Base-by-base conservation (phyloP, 169 alveolate species). In the Plasmodium yoelii region DNA sequence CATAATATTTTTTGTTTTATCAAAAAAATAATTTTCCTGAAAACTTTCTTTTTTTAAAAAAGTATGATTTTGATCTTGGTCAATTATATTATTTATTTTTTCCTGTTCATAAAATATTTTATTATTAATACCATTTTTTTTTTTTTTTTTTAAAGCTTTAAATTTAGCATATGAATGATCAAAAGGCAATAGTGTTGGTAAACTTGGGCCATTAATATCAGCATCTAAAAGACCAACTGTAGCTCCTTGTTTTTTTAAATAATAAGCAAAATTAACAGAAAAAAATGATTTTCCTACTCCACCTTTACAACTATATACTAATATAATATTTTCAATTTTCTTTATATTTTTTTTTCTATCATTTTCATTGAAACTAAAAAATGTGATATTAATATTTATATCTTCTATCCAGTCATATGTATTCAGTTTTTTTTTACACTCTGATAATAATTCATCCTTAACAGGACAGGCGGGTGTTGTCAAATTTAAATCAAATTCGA, bases 281-380 rank as follows among this genome's bases (percentile, higher is more conserved):
- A 92, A 63, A 49, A 71, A 75, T 1, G 99, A 97, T 92, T 98
- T 98, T 13, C 99, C 99, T 2, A 98, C 99, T 51, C 99, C 99
- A 46, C 99, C 99, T 93, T 98, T 98, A 57, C 99, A 98, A 71
- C 98, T 94, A 15, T 97, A 95, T 2, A 98, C 96, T 69, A 98
- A 98, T n/a, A 97, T 95, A 56, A 97, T 96, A 57, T 97, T 95
- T 46, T 80, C 90, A 34, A 80, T 64, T 67, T 69, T 56, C 63
- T 64, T 82, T 7, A 49, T 60, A 18, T 26, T 69, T 5, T 63
- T 51, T 49, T 88, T 55, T 44, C 44, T 64, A 15, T 56, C 18
- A 51, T 73, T 10, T 65, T 67, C 47, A 53, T 65, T 51, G 2
- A 55, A 80, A 55, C 26, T 60, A 19, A 73, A 19, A 68, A 87